phyloP scores from a whole-genome alignment of 2,329 filamentous ascomycete genomes.

The Paraconiothyrium brasiliense region DNA sequence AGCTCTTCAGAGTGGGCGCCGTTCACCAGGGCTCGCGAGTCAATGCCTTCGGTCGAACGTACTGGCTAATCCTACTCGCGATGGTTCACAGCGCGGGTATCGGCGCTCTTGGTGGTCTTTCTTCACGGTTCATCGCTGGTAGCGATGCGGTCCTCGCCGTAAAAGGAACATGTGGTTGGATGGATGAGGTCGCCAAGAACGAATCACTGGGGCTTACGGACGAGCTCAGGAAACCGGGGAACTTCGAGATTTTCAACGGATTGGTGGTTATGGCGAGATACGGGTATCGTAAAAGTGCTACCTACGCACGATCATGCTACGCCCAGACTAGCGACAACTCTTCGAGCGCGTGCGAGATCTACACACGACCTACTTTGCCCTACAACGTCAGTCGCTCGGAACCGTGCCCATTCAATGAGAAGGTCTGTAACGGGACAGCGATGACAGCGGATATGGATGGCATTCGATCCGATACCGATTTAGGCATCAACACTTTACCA shows the following conservation, averaged over 20 bases:
- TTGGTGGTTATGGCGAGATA: conserved; percentile 20
- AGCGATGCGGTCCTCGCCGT: conserved; percentile 16
- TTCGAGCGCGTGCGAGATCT: conserved; percentile 19
- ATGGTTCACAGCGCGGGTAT: conserved; percentile 14
- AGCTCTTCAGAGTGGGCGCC: conserved; percentile 16
- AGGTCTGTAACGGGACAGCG: conserved; percentile 22
- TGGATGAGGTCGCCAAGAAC: conserved; percentile 10
- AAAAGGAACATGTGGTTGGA: conserved; percentile 18
- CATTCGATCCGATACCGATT: conserved; percentile 19
- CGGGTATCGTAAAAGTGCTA: conserved; percentile 19
- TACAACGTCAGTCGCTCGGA: conserved; percentile 12
- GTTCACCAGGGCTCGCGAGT: conserved; percentile 21
- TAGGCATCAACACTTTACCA: conserved; percentile 24
- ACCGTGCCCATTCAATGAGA: conserved; percentile 22
- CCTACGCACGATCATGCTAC: conserved; percentile 23
- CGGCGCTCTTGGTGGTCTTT: conserved; percentile 16
- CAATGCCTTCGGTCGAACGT: conserved; percentile 15
- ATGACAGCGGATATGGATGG: conserved; percentile 20
- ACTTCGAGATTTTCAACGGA: conserved; percentile 12
- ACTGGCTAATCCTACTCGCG: conserved; percentile 18
- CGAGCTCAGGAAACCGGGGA: conserved; percentile 10
- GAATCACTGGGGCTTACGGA: not conserved
- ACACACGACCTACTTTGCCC: conserved; percentile 10
- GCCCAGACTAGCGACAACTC: conserved; percentile 12
- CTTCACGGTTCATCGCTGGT: conserved; percentile 17